phyloP scores from a whole-genome alignment of 306 rosid species.

The Cicer chorassanicum region DNA sequence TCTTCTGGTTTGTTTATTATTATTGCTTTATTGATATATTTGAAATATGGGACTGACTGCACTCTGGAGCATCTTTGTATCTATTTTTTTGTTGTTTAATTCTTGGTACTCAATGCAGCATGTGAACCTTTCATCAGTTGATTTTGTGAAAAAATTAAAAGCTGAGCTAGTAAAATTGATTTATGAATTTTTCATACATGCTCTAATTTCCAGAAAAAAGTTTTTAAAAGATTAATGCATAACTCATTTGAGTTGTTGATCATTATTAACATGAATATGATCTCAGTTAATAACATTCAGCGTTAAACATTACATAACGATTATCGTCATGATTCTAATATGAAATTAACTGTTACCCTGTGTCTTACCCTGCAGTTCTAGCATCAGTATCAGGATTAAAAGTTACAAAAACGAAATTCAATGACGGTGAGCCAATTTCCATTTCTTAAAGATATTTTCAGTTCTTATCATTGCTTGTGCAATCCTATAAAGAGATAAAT shows the following conservation, averaged over 20 bases:
- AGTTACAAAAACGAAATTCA: constrained; percentile 59
- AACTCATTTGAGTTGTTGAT: constrained; percentile 26
- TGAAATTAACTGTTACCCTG: background rate
- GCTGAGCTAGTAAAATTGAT: constrained; percentile 20
- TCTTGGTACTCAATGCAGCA: background rate
- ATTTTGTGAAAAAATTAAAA: constrained; percentile 17
- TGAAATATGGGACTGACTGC: constrained; percentile 13
- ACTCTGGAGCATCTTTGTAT: background rate
- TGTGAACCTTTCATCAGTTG: background rate
- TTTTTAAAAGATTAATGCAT: background rate
- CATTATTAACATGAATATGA: constrained; percentile 11
- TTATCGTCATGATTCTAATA: constrained; percentile 6
- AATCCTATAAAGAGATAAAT: constrained; percentile 9
- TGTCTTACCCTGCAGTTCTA: constrained; percentile 62
- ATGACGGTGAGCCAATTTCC: constrained; percentile 52
- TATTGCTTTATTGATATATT: background rate
- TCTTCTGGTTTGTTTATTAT: background rate
- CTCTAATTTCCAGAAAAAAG: background rate
- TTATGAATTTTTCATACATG: background rate
- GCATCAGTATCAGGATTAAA: constrained; percentile 79
- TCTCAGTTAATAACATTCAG: background rate
- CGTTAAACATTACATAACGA: background rate
- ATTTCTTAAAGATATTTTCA: constrained; percentile 11
- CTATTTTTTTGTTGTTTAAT: background rate
- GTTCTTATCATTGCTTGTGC: constrained; percentile 2